These are phyloP conservation scores for Pyrenophora tritici-repentis DNA, from an alignment of 2,329 filamentous ascomycete genomes.

Conservation along the genomic window DNA sequence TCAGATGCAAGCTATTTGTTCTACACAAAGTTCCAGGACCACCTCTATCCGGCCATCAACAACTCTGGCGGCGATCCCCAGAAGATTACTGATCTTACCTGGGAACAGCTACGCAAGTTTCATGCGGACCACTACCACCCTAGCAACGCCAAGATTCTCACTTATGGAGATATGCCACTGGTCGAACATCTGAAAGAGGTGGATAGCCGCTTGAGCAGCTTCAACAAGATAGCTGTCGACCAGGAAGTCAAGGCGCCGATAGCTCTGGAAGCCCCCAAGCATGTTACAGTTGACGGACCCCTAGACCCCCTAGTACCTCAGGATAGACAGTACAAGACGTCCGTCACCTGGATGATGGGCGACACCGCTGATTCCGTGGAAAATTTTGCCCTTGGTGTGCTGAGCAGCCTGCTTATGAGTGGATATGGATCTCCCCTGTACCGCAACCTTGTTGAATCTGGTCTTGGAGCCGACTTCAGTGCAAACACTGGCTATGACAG, in stretches of 20 bases:
- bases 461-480: conserved; percentile 89
- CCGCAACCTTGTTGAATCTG: conserved; percentile 82
- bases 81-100: conserved; percentile 93
- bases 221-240: conserved; percentile 72
- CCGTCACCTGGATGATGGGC: conserved; percentile 88
- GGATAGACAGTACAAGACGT: conserved; percentile 91
- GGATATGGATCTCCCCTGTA: conserved; percentile 96
- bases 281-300: conserved; percentile 77
- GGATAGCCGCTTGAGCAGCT: conserved; percentile 72
- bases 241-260: conserved; percentile 77
- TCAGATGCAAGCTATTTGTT: conserved; percentile 95
- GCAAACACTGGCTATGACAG: conserved; percentile 92
- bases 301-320: conserved; percentile 83
- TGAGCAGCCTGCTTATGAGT: conserved; percentile 85
- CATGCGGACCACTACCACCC: conserved; percentile 95
- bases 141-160: conserved; percentile 94
- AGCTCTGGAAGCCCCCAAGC: conserved; percentile 68
- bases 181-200: conserved; percentile 80
- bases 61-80: conserved; percentile 97
- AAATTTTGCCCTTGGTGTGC: conserved; percentile 81
- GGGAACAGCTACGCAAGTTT: conserved; percentile 85
- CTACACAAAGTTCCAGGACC: conserved; percentile 93
- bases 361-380: conserved; percentile 83
- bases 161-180: conserved; percentile 91
- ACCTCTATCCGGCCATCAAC: conserved; percentile 91